These are phyloP conservation scores for Globisporangium polare DNA, from an alignment of 352 stramenopile species.

Conservation along the genomic window DNA sequence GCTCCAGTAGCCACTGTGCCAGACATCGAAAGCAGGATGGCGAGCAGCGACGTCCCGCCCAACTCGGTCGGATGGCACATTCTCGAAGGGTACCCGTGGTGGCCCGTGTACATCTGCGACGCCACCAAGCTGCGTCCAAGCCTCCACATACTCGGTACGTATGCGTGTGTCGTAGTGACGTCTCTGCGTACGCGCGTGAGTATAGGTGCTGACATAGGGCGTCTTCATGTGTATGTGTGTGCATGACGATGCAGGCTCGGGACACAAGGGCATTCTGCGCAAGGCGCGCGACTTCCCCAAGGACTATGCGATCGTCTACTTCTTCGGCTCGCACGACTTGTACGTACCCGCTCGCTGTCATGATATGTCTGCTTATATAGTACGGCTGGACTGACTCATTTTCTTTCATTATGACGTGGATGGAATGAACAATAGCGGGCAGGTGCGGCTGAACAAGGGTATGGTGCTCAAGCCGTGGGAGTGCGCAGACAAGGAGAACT, in stretches of 20 bases:
- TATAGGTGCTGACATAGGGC: neutral
- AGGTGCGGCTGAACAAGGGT: constrained; percentile 59
- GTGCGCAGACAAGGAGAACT: constrained; percentile 61
- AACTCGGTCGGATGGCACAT: constrained; percentile 86
- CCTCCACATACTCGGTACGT: constrained; percentile 57
- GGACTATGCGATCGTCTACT: constrained; percentile 79
- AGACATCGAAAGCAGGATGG: neutral
- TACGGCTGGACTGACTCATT: neutral
- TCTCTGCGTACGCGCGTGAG: neutral
- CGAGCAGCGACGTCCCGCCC: constrained; percentile 19
- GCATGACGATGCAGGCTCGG: constrained; percentile 27
- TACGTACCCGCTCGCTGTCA: constrained; percentile 26
- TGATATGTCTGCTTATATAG: neutral
- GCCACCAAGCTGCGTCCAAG: constrained; percentile 64
- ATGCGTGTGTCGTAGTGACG: neutral
- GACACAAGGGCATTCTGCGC: constrained; percentile 62
- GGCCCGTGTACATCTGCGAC: constrained; percentile 85
- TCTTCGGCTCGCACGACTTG: constrained; percentile 83
- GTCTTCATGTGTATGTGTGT: neutral
- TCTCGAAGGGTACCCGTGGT: constrained; percentile 82
- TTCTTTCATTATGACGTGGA: constrained; percentile 2
- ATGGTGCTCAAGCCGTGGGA: constrained; percentile 68
- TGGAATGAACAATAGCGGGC: constrained; percentile 27
- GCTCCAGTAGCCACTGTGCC: neutral
- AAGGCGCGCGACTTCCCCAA: constrained; percentile 70